Percentiles rank a stretch among this genome's conserved stretches.
phyloP scores from a whole-genome alignment of 2,329 filamentous ascomycete species.

The Periconia sp. region DNA sequence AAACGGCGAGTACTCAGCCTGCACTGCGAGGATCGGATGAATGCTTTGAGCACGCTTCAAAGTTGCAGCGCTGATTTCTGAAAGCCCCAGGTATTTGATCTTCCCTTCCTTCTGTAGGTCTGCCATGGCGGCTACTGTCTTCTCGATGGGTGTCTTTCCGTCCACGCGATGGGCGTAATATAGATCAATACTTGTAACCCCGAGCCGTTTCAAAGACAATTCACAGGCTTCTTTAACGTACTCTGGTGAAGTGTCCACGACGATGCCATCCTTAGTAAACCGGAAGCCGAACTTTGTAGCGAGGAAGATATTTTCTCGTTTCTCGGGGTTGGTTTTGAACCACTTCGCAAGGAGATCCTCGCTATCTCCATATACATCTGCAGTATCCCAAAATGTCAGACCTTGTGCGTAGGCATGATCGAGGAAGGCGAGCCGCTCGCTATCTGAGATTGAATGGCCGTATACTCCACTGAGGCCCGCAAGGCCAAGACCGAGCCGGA shows the following conservation, averaged over 20 bases:
- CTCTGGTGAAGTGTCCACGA: conserved; percentile 37
- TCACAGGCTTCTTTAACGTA: conserved; percentile 41
- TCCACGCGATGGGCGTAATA: conserved; percentile 46
- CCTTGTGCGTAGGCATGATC: conserved; percentile 17
- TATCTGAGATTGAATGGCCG: too few species aligned
- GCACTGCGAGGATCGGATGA: conserved; percentile 46
- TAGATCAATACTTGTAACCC: conserved; percentile 41
- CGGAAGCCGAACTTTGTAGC: conserved; percentile 13
- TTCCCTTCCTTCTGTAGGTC: conserved; percentile 25
- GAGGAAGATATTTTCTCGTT: conserved; percentile 15
- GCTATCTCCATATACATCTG: conserved; percentile 26
- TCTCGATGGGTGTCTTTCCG: conserved; percentile 44
- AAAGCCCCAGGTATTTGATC: conserved; percentile 46
- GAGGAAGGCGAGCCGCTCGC: too few species aligned
- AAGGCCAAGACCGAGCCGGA: too few species aligned
- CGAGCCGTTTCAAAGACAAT: conserved; percentile 38
- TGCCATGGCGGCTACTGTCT: conserved; percentile 50
- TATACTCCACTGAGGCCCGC: too few species aligned
- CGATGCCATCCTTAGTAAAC: not conserved
- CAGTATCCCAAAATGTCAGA: conserved; percentile 27
- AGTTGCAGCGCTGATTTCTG: conserved; percentile 44
- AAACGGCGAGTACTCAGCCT: conserved; percentile 53
- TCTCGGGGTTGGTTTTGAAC: conserved; percentile 11
- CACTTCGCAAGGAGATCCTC: conserved; percentile 20
- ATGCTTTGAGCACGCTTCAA: conserved; percentile 49